These are phyloP conservation scores for Corymbia calophylla DNA, from an alignment of 441 rosid species.

Conservation along the genomic window DNA sequence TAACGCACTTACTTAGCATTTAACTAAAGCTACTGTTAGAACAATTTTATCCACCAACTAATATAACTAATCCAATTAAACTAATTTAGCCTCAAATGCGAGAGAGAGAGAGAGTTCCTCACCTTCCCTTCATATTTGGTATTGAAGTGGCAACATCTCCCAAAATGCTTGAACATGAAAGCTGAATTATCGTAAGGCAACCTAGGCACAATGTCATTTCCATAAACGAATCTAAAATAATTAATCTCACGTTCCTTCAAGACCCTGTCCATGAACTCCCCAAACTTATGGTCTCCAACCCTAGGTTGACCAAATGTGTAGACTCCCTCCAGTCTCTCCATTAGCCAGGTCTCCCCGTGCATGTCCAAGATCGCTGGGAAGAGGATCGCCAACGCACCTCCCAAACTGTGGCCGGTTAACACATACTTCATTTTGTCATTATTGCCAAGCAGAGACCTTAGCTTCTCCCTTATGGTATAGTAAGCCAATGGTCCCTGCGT, in stretches of 20 bases:
- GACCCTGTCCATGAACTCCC: slow-evolving; percentile 31
- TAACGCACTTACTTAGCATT: background rate
- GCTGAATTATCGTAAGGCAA: slow-evolving; percentile 53
- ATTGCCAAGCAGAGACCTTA: slow-evolving; percentile 20
- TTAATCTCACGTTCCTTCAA: slow-evolving; percentile 14
- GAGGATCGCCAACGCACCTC: slow-evolving; percentile 61
- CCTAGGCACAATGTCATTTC: slow-evolving; percentile 62
- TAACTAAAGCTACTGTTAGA: background rate
- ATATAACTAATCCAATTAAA: background rate
- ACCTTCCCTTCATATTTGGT: slow-evolving; percentile 41
- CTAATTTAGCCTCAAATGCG: background rate
- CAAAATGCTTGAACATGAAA: slow-evolving; percentile 71
- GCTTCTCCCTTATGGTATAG: slow-evolving; percentile 25
- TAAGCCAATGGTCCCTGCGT: background rate
- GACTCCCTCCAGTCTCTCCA: slow-evolving; percentile 47
- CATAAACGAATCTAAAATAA: slow-evolving; percentile 51
- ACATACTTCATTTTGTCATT: slow-evolving; percentile 27
- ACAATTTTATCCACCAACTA: background rate
- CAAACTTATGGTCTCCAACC: slow-evolving; percentile 51
- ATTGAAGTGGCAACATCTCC: slow-evolving; percentile 42
- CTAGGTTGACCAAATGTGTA: slow-evolving; percentile 77
- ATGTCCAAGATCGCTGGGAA: slow-evolving; percentile 39
- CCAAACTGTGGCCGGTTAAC: slow-evolving; percentile 65
- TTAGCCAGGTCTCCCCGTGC: slow-evolving; percentile 35
- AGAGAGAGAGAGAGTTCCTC: background rate